A percentile compares a stretch with the other conserved stretches of the same genome.
phyloP scores from a whole-genome alignment of 2,329 filamentous ascomycete species.

The Arthrobotrys conoides region DNA sequence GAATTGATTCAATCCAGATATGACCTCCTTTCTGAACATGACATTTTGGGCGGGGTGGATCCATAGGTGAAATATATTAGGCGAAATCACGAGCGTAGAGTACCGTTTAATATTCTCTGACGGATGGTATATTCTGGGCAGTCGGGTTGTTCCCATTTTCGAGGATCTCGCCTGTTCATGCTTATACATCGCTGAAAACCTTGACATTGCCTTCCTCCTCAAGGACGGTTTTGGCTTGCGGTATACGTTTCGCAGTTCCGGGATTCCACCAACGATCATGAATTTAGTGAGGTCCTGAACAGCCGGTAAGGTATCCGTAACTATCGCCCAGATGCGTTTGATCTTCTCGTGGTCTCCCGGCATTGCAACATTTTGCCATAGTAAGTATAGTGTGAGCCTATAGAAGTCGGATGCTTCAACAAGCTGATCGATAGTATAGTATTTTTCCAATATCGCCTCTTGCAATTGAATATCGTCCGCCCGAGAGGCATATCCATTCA shows the following conservation, averaged over 20 bases:
- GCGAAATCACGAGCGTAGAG: constrained; percentile 52
- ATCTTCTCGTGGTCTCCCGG: constrained; percentile 36
- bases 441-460: constrained; percentile 59
- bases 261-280: constrained; percentile 53
- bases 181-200: constrained; percentile 40
- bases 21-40: constrained; percentile 53
- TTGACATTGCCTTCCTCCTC: constrained; percentile 47
- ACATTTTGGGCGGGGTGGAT: constrained; percentile 58
- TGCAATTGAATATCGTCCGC: constrained; percentile 55
- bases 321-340: constrained; percentile 47
- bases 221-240: constrained; percentile 40
- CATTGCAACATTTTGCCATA: constrained; percentile 59
- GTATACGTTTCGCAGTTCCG: constrained; percentile 52
- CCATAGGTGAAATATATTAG: constrained; percentile 59
- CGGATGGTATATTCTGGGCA: constrained; percentile 43
- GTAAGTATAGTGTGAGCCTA: constrained; percentile 44
- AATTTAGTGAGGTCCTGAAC: constrained; percentile 57
- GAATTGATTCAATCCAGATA: constrained; percentile 54
- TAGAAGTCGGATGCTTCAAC: constrained; percentile 59
- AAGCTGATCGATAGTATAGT: constrained; percentile 57
- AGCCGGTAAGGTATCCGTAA: constrained; percentile 54
- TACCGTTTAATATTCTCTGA: constrained; percentile 47
- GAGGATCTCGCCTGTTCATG: constrained; percentile 46
- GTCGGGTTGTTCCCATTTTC: constrained; percentile 31
- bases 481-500: constrained; percentile 43